Conservation (phyloP, 2,329 filamentous ascomycete genomes). For the Fusarium veterinarium region DNA sequence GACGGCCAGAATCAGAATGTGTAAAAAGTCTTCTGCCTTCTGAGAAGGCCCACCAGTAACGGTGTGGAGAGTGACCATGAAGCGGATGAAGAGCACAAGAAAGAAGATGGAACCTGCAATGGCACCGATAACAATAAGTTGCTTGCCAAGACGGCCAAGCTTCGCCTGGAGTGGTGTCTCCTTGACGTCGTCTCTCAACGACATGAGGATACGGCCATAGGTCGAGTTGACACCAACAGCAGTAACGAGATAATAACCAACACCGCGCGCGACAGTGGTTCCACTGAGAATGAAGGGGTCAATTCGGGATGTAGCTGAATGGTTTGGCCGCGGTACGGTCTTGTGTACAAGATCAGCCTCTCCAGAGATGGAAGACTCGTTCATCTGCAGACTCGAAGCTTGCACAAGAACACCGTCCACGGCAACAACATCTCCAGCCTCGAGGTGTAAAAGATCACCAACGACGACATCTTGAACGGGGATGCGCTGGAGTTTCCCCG, state of each 20-base stretch:
- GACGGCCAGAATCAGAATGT: constrained; percentile 68
- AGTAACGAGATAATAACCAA: constrained; percentile 81
- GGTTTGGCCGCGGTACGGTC: constrained; percentile 67
- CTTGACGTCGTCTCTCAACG: constrained; percentile 79
- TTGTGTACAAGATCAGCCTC: constrained; percentile 81
- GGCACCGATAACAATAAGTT: constrained; percentile 66
- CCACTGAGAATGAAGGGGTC: constrained; percentile 87
- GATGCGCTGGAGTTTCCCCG: constrained; percentile 75
- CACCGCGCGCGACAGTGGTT: constrained; percentile 79
- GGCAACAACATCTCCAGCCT: constrained; percentile 78
- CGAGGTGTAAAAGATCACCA: constrained; percentile 78
- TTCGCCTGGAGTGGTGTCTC: constrained; percentile 83
- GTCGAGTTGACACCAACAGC: constrained; percentile 79
- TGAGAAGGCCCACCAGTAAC: constrained; percentile 56
- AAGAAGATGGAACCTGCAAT: constrained; percentile 57
- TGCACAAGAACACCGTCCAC: constrained; percentile 77
- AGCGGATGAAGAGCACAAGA: constrained; percentile 55
- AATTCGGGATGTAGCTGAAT: constrained; percentile 61
- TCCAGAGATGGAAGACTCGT: constrained; percentile 81
- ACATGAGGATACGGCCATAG: constrained; percentile 83
- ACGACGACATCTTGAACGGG: constrained; percentile 78
- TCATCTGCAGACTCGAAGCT: constrained; percentile 66
- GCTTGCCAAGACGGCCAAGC: constrained; percentile 80
- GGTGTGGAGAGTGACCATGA: constrained; percentile 48
- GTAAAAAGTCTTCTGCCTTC: constrained; percentile 68